Percentiles rank a stretch among this genome's conserved stretches.
These are phyloP conservation scores for Lactifluus piperatus DNA, from an alignment of 768 basidiomycete species.

Conservation along the genomic window DNA sequence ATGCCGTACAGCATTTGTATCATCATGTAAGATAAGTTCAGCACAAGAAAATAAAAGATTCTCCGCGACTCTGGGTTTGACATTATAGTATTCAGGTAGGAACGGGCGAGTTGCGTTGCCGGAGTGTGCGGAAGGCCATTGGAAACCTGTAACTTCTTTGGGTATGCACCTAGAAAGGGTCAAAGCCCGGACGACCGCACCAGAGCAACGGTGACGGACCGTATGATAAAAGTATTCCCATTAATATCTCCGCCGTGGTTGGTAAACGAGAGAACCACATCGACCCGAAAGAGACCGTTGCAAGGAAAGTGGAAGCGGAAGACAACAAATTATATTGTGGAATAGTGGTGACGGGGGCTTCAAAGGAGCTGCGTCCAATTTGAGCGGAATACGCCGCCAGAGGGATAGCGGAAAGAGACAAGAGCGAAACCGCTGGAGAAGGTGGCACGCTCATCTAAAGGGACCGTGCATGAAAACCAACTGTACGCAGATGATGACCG, in stretches of 20 bases:
- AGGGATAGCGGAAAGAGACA: slow-evolving; percentile 51
- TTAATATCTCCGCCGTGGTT: slow-evolving; percentile 48
- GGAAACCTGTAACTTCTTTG: slow-evolving; percentile 12
- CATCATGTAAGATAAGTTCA: slow-evolving; percentile 94
- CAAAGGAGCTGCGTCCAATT: slow-evolving; percentile 45
- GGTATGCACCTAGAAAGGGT: slow-evolving; percentile 12
- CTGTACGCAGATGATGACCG: background rate
- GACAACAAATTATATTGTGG: slow-evolving; percentile 52
- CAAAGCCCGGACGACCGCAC: background rate
- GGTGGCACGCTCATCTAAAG: slow-evolving; percentile 26
- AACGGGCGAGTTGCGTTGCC: slow-evolving; percentile 32
- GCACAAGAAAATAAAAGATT: slow-evolving; percentile 93
- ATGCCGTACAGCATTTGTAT: slow-evolving; percentile 97
- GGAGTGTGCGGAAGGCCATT: slow-evolving; percentile 23
- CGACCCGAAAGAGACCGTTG: slow-evolving; percentile 46
- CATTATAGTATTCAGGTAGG: slow-evolving; percentile 84
- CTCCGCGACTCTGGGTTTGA: slow-evolving; percentile 87
- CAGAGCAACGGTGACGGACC: slow-evolving; percentile 35
- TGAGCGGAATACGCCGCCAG: slow-evolving; percentile 53
- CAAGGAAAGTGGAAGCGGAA: slow-evolving; percentile 42
- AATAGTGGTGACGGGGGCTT: slow-evolving; percentile 40
- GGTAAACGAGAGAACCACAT: slow-evolving; percentile 57
- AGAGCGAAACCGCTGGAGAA: slow-evolving; percentile 45
- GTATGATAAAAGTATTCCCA: slow-evolving; percentile 51
- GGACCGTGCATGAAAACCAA: background rate